Evolutionary conservation across 345 rosid species (phyloP).

Genomic region (Eucalyptus dawsonii): DNA sequence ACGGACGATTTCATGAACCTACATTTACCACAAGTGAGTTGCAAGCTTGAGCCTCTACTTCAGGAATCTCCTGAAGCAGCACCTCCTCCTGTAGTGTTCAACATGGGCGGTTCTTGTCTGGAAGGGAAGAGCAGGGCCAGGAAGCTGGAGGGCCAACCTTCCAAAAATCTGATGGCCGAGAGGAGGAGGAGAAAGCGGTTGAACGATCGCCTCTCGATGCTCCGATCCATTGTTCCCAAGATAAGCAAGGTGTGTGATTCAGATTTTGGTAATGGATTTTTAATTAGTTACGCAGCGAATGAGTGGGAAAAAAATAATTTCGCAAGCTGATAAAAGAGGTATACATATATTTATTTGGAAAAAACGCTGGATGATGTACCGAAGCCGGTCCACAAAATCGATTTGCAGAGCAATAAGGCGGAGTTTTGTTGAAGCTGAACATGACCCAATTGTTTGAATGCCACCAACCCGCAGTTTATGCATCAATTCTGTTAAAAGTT

Average conservation of each 20-base stretch:
- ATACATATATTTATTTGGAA: neutral
- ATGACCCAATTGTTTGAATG: neutral
- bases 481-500: neutral
- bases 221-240: constrained; percentile 31
- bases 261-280: neutral
- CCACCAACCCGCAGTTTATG: neutral
- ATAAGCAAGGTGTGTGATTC: constrained; percentile 18
- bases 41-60: constrained; percentile 23
- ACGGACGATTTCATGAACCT: neutral
- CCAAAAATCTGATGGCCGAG: constrained; percentile 32
- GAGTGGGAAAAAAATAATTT: neutral
- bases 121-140: neutral
- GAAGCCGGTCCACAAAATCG: neutral
- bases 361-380: neutral
- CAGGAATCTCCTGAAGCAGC: constrained; percentile 10
- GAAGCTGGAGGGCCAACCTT: constrained; percentile 16
- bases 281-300: neutral
- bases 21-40: neutral
- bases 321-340: neutral
- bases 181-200: constrained; percentile 25
- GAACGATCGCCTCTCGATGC: constrained; percentile 22
- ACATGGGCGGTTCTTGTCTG: neutral
- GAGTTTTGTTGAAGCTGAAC: neutral
- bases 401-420: neutral
- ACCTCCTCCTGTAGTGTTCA: neutral